These are phyloP conservation scores for Citrus trifoliata DNA, from an alignment of 345 rosid genomes.

Conservation along the genomic window DNA sequence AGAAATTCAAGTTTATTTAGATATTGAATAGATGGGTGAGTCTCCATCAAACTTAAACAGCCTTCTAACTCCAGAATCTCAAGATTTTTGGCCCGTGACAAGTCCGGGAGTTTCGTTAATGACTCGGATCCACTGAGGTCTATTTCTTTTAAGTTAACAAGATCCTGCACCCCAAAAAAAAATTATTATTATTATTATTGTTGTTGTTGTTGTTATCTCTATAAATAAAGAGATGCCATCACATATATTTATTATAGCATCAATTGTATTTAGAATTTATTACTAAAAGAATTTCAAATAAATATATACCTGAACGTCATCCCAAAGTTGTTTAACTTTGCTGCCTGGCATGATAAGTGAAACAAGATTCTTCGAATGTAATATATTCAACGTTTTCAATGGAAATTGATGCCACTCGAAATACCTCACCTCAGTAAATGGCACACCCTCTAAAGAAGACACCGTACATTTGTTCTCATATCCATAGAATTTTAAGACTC, in stretches of 20 bases:
- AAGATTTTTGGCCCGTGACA: conserved; percentile 26
- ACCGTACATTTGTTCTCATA: background rate
- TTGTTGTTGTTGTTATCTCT: too few relatives aligned
- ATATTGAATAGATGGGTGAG: background rate
- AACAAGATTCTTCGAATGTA: too few relatives aligned
- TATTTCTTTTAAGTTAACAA: too few relatives aligned
- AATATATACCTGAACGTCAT: too few relatives aligned
- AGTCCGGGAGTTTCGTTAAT: conserved; percentile 22
- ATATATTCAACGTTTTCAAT: too few relatives aligned
- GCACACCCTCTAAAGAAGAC: conserved; percentile 11
- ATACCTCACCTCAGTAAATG: conserved; percentile 20
- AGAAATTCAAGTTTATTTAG: too few relatives aligned
- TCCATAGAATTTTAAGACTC: conserved; percentile 22
- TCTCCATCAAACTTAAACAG: conserved; percentile 24
- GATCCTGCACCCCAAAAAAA: background rate
- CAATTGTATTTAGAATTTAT: too few relatives aligned
- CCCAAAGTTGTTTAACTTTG: too few relatives aligned
- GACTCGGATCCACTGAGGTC: conserved; percentile 1
- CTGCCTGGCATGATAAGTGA: too few relatives aligned
- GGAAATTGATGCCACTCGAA: background rate
- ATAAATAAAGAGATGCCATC: background rate
- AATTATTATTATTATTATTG: too few relatives aligned
- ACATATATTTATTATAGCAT: too few relatives aligned
- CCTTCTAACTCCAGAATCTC: conserved; percentile 8
- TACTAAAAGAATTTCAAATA: too few relatives aligned